Percentiles rank a stretch among this genome's conserved stretches.
These are phyloP conservation scores for Salix purpurea DNA, from an alignment of 345 rosid genomes.

Conservation along the genomic window DNA sequence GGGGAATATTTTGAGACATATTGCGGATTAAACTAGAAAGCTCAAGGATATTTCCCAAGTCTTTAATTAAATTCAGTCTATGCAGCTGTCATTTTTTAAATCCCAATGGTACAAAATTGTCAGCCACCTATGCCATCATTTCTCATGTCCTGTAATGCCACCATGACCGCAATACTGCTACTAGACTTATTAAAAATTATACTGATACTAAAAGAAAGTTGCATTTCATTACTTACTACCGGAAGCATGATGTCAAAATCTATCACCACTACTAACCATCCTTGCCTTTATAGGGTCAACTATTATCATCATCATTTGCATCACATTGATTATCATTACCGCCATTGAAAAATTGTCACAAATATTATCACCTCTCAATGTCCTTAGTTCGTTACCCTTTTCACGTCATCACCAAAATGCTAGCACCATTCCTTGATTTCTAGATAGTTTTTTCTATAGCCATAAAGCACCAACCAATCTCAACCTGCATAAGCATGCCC, in stretches of 20 bases:
- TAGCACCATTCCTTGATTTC: neutral
- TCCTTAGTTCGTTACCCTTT: neutral
- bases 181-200: neutral
- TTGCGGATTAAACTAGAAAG: neutral
- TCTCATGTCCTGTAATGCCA: neutral
- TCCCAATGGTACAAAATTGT: neutral
- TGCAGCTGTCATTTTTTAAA: neutral
- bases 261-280: neutral
- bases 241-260: neutral
- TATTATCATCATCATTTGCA: neutral
- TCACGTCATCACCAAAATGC: neutral
- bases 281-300: neutral
- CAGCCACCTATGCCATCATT: neutral
- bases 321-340: neutral
- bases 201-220: neutral
- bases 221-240: neutral
- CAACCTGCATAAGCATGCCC: neutral
- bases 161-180: neutral
- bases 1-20: neutral
- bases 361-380: neutral
- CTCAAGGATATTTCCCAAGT: neutral
- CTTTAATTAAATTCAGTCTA: neutral
- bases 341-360: neutral
- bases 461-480: neutral
- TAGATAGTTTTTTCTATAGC: neutral